Conservation (phyloP, 495 filamentous ascomycete species). For the Tuber aestivum region DNA sequence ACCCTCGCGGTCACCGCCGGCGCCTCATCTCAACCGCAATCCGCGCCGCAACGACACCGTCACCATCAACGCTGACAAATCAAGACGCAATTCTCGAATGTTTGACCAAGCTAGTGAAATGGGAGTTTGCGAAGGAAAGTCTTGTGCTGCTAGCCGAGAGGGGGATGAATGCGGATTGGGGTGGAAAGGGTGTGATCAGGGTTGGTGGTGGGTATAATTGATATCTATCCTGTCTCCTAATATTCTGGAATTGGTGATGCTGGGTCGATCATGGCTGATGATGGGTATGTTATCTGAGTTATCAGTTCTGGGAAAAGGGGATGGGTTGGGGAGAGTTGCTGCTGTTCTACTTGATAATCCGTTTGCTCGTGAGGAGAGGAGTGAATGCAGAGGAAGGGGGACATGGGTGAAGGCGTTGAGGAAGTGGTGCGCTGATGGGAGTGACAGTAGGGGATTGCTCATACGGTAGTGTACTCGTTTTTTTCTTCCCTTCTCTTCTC, state of each 20-base stretch:
- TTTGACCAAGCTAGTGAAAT: conserved; percentile 14
- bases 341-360: conserved; percentile 72
- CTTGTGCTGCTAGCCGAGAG: conserved; percentile 73
- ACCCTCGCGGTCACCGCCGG: not conserved
- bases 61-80: not conserved
- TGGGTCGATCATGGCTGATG: not conserved
- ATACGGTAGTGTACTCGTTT: conserved; percentile 49
- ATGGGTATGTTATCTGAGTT: not conserved
- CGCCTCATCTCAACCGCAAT: not conserved
- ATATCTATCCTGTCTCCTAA: not conserved
- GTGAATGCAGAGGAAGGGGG: conserved; percentile 55
- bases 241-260: not conserved
- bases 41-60: not conserved
- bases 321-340: conserved; percentile 55
- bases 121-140: conserved; percentile 17
- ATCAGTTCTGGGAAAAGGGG: conserved; percentile 36
- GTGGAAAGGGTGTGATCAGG: conserved; percentile 59
- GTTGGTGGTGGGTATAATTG: conserved; percentile 54
- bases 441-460: conserved; percentile 52
- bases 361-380: conserved; percentile 55
- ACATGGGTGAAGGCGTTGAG: conserved; percentile 50
- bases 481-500: conserved; percentile 3
- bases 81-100: not conserved
- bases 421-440: conserved; percentile 33
- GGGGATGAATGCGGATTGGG: conserved; percentile 54